Conservation (phyloP, 148 eudicot genomes). For the Cornus suecica region DNA sequence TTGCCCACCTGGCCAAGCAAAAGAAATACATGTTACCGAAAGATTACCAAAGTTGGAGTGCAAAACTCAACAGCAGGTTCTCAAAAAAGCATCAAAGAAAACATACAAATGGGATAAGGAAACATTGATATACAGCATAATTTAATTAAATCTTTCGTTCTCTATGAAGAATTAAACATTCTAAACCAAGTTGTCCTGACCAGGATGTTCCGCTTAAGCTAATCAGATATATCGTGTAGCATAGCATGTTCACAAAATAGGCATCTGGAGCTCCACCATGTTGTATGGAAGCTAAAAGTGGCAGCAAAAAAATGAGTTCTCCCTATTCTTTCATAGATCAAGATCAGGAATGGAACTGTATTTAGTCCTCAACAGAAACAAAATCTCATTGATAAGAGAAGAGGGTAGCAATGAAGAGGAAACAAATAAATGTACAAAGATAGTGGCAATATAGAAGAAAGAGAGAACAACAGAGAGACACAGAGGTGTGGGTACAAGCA, state of each 20-base stretch:
- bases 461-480: background rate
- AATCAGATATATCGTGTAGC: no score
- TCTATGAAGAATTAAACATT: background rate
- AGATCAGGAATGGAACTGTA: no score
- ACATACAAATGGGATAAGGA: background rate
- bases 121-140: background rate
- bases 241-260: no score
- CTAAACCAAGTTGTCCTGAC: background rate
- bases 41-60: background rate
- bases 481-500: background rate
- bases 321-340: no score
- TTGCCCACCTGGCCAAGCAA: constrained; percentile 81
- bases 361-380: background rate
- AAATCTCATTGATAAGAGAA: background rate
- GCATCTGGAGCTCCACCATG: background rate
- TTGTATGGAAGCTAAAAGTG: background rate
- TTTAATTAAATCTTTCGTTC: background rate
- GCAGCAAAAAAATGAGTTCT: no score
- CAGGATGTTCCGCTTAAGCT: background rate
- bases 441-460: background rate
- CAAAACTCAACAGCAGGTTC: background rate
- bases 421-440: background rate
- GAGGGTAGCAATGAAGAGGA: background rate
- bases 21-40: background rate
- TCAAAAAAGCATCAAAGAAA: background rate